Evolutionary conservation across 768 basidiomycete genomes (phyloP), one percentile per base, ranked within the genome.

Genomic region (Rhodotorula taiwanensis): DNA sequence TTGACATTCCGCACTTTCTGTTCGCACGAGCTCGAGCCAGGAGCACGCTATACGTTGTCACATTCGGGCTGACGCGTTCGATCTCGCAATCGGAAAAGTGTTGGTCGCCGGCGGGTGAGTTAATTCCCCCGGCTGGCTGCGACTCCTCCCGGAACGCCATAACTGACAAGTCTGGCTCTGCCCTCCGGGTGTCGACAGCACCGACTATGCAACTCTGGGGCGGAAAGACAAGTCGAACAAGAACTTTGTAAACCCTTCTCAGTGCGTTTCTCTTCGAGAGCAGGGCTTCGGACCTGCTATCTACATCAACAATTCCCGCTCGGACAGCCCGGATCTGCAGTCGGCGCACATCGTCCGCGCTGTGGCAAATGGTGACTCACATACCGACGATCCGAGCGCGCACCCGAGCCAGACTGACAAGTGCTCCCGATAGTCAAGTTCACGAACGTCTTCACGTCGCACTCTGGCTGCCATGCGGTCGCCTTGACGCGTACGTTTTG

Each of bases 341-440:
- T 84, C 88, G 75, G 91, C 92, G 0, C 83, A 92, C 76, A 89
- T 94, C 71, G 81, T 97, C 23, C 87, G 94, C 60, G 88, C 90
- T 1, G 79, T 97, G 36, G 81, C 83, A 74, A 92, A 93, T 15
- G 43, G 68, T 69, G 11, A n/a, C 48, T 30, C 20, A 2, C 52
- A 43, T 34, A 3, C 31, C 39, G 18, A 30, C n/a, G 30, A 1
- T 18, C 30, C n/a, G 41, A 16, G 10, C 36, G 36, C 36, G 10
- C 36, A 16, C 16, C 36, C n/a, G n/a, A n/a, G n/a, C n/a, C n/a
- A n/a, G n/a, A n/a, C n/a, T n/a, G n/a, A n/a, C n/a, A n/a, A n/a
- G n/a, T n/a, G n/a, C n/a, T 39, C 36, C 15, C 13, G 20, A 3
- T 59, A 69, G 58, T 67, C 65, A 69, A 67, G 45, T 63, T 62